Evolutionary conservation across 2,329 filamentous ascomycete species (phyloP).

Genomic region (Venturia aucupariae): DNA sequence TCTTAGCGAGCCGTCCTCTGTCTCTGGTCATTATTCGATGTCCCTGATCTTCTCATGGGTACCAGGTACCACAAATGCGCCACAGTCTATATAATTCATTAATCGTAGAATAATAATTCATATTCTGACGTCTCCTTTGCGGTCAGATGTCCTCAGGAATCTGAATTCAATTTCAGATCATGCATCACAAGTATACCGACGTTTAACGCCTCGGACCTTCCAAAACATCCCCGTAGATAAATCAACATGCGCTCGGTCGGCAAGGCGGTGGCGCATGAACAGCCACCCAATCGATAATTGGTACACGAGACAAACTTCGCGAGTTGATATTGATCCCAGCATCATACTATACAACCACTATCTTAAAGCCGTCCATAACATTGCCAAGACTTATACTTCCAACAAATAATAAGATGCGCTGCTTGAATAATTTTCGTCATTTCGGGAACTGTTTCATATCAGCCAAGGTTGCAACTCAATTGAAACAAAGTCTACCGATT

Average conservation of each 20-base stretch:
- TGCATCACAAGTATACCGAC: background rate
- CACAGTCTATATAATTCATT: background rate
- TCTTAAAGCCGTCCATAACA: background rate
- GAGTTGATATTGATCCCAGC: background rate
- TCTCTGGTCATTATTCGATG: background rate
- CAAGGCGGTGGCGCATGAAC: background rate
- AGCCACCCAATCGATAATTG: background rate
- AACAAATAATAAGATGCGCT: background rate
- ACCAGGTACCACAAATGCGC: background rate
- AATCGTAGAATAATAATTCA: no score
- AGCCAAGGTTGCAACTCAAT: background rate
- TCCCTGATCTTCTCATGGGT: background rate
- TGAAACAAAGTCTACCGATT: background rate
- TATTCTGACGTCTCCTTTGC: background rate
- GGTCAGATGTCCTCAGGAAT: background rate
- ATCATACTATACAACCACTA: background rate
- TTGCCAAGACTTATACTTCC: background rate
- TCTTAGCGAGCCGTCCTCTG: background rate
- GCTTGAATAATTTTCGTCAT: background rate
- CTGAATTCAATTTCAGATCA: background rate
- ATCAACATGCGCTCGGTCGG: background rate
- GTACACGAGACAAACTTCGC: background rate
- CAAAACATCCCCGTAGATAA: background rate
- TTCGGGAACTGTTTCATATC: background rate
- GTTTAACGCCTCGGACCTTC: background rate